These are phyloP conservation scores for Mollisiaceae sp. DNA, from an alignment of 2,329 filamentous ascomycete species.

Conservation along the genomic window DNA sequence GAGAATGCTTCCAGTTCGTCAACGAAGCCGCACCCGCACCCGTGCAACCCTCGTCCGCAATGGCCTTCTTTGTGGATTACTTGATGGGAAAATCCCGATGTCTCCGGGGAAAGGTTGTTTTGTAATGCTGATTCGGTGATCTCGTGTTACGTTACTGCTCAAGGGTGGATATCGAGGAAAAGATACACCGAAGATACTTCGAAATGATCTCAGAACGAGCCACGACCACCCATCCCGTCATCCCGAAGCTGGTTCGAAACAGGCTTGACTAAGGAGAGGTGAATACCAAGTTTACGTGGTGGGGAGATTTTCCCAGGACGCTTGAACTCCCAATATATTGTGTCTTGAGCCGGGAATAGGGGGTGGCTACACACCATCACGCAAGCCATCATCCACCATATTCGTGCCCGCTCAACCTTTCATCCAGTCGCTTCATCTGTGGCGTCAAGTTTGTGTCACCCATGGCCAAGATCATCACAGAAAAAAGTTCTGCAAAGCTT, in stretches of 20 bases:
- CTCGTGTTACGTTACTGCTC: conserved; percentile 12
- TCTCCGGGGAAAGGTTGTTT: conserved; percentile 12
- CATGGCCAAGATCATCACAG: neutral
- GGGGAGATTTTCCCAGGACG: neutral
- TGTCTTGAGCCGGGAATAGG: neutral
- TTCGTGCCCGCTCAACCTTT: neutral
- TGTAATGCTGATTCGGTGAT: conserved; percentile 10
- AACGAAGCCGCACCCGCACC: neutral
- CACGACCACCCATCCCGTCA: no score
- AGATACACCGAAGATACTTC: conserved; percentile 24
- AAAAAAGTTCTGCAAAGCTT: neutral
- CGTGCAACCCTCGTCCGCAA: neutral
- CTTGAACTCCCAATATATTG: neutral
- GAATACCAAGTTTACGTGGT: neutral
- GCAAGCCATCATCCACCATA: neutral
- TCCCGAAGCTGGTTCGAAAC: no score
- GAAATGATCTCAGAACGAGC: neutral
- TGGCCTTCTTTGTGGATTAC: conserved; percentile 7
- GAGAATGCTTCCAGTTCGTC: conserved; percentile 9
- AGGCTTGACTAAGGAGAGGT: neutral
- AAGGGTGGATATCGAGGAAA: conserved; percentile 14
- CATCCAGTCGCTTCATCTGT: conserved; percentile 5
- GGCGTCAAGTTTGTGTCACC: conserved; percentile 17
- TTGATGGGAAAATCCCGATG: conserved; percentile 23
- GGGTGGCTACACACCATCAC: conserved; percentile 8